phyloP scores from a whole-genome alignment of 2,329 filamentous ascomycete species.

The Rhynchosporium graminicola region DNA sequence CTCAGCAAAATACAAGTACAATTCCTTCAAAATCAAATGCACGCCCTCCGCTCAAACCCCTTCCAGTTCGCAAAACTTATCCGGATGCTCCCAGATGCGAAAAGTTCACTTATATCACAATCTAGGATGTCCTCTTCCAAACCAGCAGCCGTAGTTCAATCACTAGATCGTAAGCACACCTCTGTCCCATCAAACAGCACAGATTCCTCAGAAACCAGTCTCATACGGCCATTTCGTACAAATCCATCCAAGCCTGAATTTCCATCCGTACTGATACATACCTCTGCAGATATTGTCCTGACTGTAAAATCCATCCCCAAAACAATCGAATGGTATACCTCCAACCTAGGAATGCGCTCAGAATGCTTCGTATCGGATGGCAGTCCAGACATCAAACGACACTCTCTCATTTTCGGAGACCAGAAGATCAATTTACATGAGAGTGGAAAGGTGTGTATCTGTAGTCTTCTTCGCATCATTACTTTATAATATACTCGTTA shows the following conservation, averaged over 20 bases:
- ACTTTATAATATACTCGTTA: not conserved
- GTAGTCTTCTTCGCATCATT: not conserved
- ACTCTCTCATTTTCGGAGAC: slow-evolving; percentile 56
- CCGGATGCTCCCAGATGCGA: not conserved
- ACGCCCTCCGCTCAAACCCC: not conserved
- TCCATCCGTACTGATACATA: not conserved
- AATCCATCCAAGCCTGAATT: not conserved
- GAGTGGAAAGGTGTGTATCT: slow-evolving; percentile 43
- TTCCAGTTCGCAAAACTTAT: not conserved
- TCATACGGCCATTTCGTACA: not conserved
- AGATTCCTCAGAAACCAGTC: not conserved
- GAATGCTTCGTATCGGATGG: slow-evolving; percentile 50
- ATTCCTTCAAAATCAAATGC: not conserved
- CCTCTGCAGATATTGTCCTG: slow-evolving; percentile 51
- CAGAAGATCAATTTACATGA: slow-evolving; percentile 66
- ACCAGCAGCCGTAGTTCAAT: slow-evolving; percentile 32
- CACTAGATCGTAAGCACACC: slow-evolving; percentile 48
- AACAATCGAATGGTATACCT: slow-evolving; percentile 56
- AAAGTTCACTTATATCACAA: not conserved
- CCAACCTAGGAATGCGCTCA: slow-evolving; percentile 57
- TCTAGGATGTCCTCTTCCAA: slow-evolving; percentile 15
- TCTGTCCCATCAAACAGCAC: not conserved
- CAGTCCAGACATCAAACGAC: slow-evolving; percentile 44
- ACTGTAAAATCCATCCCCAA: slow-evolving; percentile 53
- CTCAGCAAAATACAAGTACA: not conserved